These are phyloP conservation scores for Penicillium concentricum DNA, from an alignment of 2,329 filamentous ascomycete species.

Conservation along the genomic window DNA sequence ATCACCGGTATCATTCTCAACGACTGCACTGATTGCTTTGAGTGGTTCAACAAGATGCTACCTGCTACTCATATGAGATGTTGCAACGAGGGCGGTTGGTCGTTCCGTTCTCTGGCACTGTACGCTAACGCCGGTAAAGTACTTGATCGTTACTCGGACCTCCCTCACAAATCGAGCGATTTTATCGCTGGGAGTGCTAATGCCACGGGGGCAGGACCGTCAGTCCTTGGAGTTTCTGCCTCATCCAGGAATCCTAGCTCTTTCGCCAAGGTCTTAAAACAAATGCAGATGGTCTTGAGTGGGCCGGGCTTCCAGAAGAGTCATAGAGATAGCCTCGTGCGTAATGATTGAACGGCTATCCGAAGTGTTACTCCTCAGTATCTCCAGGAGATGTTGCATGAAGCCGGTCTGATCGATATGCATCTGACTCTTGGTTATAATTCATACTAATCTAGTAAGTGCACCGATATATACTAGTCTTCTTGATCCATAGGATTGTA, in stretches of 20 bases:
- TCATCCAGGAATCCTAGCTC: neutral
- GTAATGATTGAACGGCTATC: neutral
- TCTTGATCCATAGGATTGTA: neutral
- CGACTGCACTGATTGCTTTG: slow-evolving; percentile 15
- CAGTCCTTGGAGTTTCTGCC: too few species aligned
- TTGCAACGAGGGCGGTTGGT: slow-evolving; percentile 17
- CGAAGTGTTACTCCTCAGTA: neutral
- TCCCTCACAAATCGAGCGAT: too few species aligned
- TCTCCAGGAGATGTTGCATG: neutral
- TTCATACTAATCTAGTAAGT: neutral
- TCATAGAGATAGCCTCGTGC: neutral
- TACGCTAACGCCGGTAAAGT: neutral
- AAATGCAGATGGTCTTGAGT: neutral
- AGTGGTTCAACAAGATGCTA: slow-evolving; percentile 1
- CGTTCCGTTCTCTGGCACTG: slow-evolving; percentile 10
- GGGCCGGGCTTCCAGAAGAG: neutral
- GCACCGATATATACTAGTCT: neutral
- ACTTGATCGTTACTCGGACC: neutral
- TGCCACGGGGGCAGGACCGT: too few species aligned
- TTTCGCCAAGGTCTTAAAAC: neutral
- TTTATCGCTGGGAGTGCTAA: too few species aligned
- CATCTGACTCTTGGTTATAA: neutral
- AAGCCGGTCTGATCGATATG: neutral
- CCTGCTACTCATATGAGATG: neutral
- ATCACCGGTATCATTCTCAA: slow-evolving; percentile 9